phyloP scores from a whole-genome alignment of 345 rosid genomes.

The Populus davidiana region DNA sequence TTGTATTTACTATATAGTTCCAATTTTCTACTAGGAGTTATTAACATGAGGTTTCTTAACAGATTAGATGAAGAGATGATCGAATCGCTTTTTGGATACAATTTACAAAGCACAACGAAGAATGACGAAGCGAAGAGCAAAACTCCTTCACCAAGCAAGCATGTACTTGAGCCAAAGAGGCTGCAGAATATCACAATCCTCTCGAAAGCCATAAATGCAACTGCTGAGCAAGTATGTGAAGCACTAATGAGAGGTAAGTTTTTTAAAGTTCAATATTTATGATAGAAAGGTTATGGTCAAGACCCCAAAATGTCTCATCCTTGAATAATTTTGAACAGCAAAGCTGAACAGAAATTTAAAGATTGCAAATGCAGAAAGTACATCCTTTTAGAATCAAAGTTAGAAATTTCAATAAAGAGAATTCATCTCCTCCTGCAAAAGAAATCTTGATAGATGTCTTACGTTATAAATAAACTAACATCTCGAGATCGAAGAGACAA shows the following conservation, averaged over 20 bases:
- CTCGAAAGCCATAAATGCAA: slow-evolving; percentile 69
- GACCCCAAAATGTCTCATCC: not conserved
- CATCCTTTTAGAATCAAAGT: not conserved
- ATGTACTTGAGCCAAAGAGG: slow-evolving; percentile 86
- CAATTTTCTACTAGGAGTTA: not conserved
- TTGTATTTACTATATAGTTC: not conserved
- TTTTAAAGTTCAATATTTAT: too few species aligned
- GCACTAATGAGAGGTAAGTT: slow-evolving; percentile 69
- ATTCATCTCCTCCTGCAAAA: not conserved
- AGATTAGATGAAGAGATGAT: slow-evolving; percentile 99
- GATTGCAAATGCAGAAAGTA: not conserved
- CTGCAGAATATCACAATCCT: slow-evolving; percentile 91
- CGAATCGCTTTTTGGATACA: slow-evolving; percentile 89
- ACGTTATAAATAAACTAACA: not conserved
- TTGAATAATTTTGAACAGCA: not conserved
- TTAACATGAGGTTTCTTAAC: slow-evolving; percentile 3
- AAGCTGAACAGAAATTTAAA: not conserved
- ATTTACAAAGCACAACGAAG: slow-evolving; percentile 49
- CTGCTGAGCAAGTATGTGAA: slow-evolving; percentile 69
- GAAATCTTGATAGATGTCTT: not conserved
- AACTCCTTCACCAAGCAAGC: slow-evolving; percentile 89
- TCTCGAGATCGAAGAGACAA: too few species aligned
- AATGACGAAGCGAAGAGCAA: slow-evolving; percentile 73
- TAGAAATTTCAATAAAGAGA: not conserved
- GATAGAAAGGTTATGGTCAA: not conserved